Conservation (phyloP, 192 early-diverging fungal genomes). For the Spizellomyces sp. region DNA sequence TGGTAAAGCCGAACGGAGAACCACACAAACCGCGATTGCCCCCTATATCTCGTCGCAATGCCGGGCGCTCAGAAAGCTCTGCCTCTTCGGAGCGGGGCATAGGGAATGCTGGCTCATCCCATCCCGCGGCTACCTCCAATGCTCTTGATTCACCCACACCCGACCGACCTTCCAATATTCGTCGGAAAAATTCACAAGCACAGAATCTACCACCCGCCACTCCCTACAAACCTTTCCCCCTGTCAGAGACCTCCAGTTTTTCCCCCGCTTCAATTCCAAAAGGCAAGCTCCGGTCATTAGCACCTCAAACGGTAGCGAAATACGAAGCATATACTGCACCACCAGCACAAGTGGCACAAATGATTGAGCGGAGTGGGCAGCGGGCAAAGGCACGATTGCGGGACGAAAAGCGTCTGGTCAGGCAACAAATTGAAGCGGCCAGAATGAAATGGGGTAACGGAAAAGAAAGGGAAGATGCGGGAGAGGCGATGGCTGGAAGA, state of each 20-base stretch:
- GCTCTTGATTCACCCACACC: background rate
- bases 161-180: background rate
- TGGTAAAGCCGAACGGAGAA: background rate
- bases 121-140: background rate
- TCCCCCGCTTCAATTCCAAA: constrained; percentile 26
- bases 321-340: constrained; percentile 49
- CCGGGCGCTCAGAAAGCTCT: background rate
- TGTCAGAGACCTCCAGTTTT: constrained; percentile 38
- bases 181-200: background rate
- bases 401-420: constrained; percentile 19
- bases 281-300: constrained; percentile 27
- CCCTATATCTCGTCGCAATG: background rate
- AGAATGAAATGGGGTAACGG: constrained; percentile 34
- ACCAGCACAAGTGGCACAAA: constrained; percentile 24
- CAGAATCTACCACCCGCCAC: background rate
- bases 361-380: constrained; percentile 42
- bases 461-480: constrained; percentile 27
- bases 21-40: background rate
- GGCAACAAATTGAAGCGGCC: constrained; percentile 27
- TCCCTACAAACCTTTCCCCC: constrained; percentile 48
- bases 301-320: constrained; percentile 37
- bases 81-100: too few species aligned
- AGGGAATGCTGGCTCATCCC: background rate
- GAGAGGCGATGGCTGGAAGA: constrained; percentile 26
- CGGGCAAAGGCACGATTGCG: constrained; percentile 30